Evolutionary conservation across 352 stramenopile species (phyloP).

Genomic region (Aphanomyces cochlioides): DNA sequence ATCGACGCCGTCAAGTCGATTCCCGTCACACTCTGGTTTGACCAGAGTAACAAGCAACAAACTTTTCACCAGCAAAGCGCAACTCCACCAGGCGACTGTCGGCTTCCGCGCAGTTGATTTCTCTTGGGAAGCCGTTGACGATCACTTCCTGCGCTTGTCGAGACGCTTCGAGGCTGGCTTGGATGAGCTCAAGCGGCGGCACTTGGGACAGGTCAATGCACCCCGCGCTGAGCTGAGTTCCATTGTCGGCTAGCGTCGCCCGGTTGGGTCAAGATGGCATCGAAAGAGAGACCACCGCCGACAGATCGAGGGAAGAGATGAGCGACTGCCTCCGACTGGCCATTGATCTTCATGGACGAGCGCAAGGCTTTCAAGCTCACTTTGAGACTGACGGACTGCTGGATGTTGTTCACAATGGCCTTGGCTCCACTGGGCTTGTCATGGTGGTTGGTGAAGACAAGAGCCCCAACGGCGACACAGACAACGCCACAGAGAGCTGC

Average conservation of each 20-base stretch:
- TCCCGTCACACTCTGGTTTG: constrained; percentile 15
- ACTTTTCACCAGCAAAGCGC: constrained; percentile 36
- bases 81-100: constrained; percentile 36
- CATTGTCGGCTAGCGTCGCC: background rate
- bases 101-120: background rate
- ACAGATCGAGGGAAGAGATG: background rate
- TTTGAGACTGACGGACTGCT: background rate
- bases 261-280: background rate
- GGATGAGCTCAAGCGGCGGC: background rate
- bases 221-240: background rate
- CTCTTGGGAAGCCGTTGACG: background rate
- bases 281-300: too few species aligned
- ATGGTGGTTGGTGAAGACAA: too few species aligned
- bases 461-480: background rate
- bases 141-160: background rate
- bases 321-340: background rate
- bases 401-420: background rate
- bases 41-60: constrained; percentile 34
- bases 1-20: constrained; percentile 32
- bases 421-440: constrained; percentile 1
- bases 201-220: background rate
- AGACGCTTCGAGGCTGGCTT: background rate
- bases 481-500: background rate
- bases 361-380: background rate
- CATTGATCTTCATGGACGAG: background rate